Evolutionary conservation across 371 early-diverging fungal species (phyloP), one percentile per base, ranked within the genome.

Genomic region (Mucor indicus): DNA sequence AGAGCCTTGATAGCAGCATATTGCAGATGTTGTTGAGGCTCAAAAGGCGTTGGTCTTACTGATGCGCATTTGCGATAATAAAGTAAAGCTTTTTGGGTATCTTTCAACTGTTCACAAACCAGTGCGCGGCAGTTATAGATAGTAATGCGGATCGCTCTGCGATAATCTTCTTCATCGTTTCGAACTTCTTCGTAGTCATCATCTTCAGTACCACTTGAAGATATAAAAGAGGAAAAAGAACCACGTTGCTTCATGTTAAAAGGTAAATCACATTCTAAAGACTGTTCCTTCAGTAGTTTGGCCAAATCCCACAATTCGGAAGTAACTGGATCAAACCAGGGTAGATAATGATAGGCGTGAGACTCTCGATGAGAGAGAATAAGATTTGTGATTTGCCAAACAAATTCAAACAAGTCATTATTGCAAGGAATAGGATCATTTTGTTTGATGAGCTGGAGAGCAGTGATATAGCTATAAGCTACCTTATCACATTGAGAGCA

Each of bases 51-150:
- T 20, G 64, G 52, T 41, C 53, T 43, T 31, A 63, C 64, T 29
- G 55, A 43, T 12, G 55, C 42, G 42, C 64, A 58, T 21, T 63
- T 63, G 11, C 64, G 59, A 22, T 63, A 63, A 27, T 63, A 63
- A 2, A 43, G 16, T 21, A 54, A 44, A 2, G 72, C 72, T 41
- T 60, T 59, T 9, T 45, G 48, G 2, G 55, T 38, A 15, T 55
- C 49, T 15, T 47, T 44, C n/a, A 54, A 42, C 38, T 65, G 60
- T 44, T 66, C 63, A 55, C 50, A 67, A 4, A 73, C 38, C 7
- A 48, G 31, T 2, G 67, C 74, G 21, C 67, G 74, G 12, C 67
- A 69, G 33, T 67, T 48, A 31, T 73, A 69, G 36, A 73, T 66
- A 10, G 63, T 60, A 39, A 64, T 64, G 23, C 74, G 60, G 33